Evolutionary conservation across 148 eudicot species (phyloP).

Genomic region (Rhododendron simsii): DNA sequence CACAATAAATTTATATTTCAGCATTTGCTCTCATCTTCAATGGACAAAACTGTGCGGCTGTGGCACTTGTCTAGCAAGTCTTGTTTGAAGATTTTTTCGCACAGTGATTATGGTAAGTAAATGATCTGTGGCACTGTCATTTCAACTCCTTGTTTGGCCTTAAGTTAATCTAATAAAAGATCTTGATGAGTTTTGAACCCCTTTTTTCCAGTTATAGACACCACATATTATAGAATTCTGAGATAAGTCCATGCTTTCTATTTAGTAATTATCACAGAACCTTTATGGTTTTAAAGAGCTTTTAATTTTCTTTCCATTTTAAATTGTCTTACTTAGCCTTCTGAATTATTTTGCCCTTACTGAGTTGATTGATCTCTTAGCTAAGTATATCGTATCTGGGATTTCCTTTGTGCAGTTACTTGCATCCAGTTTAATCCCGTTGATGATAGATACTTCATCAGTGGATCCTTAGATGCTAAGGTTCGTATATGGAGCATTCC

Average conservation of each 20-base stretch:
- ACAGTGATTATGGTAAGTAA: conserved; percentile 92
- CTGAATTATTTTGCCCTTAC: background rate
- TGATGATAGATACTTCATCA: background rate
- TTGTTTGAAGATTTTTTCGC: conserved; percentile 91
- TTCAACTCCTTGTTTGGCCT: background rate
- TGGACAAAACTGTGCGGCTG: conserved; percentile 97
- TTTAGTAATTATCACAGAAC: background rate
- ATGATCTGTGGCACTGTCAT: background rate
- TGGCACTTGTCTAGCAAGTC: conserved; percentile 86
- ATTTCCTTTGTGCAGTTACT: background rate
- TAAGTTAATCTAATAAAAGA: background rate
- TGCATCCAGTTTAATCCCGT: background rate
- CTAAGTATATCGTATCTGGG: background rate
- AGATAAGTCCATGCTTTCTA: background rate
- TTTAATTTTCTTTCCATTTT: background rate
- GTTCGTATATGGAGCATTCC: conserved; percentile 5
- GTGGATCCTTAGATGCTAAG: conserved; percentile 1
- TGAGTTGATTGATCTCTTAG: background rate
- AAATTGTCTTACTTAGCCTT: background rate
- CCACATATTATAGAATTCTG: background rate
- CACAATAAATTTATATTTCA: conserved; percentile 34
- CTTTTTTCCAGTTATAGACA: background rate
- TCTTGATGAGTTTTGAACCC: conserved; percentile 6
- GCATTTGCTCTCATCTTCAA: conserved; percentile 96
- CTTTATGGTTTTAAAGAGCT: background rate